phyloP scores from a whole-genome alignment of 2,329 filamentous ascomycete species.

The Cladophialophora psammophila region DNA sequence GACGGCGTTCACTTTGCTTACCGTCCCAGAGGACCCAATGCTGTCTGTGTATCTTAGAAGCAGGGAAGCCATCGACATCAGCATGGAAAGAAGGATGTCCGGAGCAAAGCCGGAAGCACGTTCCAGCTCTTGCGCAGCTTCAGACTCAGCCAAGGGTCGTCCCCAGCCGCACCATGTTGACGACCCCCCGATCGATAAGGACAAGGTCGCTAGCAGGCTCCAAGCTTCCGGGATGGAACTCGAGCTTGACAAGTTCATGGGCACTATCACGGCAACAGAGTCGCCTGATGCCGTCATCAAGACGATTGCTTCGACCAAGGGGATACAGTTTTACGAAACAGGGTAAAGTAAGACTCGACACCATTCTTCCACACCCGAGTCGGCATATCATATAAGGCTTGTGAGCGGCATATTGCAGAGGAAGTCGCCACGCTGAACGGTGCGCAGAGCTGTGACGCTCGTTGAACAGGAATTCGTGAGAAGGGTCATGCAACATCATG shows the following conservation, averaged over 20 bases:
- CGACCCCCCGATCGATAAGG: neutral
- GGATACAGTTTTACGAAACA: neutral
- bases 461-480: too few relatives aligned
- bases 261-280: slow-evolving; percentile 16
- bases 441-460: neutral
- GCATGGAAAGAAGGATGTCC: slow-evolving; percentile 19
- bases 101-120: neutral
- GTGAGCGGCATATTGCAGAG: neutral
- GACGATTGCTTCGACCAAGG: slow-evolving; percentile 22
- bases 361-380: neutral
- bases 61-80: slow-evolving; percentile 25
- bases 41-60: slow-evolving; percentile 25
- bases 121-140: neutral
- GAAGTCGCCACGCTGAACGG: neutral
- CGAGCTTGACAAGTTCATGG: slow-evolving; percentile 30
- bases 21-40: slow-evolving; percentile 29
- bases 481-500: too few relatives aligned
- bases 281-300: slow-evolving; percentile 23
- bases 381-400: neutral
- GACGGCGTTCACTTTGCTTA: slow-evolving; percentile 30
- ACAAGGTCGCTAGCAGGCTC: neutral
- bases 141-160: neutral
- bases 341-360: neutral
- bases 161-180: neutral
- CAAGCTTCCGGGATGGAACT: slow-evolving; percentile 7